Evolutionary conservation across 768 basidiomycete species (phyloP).

Genomic region (Nevesoporus exiguus): DNA sequence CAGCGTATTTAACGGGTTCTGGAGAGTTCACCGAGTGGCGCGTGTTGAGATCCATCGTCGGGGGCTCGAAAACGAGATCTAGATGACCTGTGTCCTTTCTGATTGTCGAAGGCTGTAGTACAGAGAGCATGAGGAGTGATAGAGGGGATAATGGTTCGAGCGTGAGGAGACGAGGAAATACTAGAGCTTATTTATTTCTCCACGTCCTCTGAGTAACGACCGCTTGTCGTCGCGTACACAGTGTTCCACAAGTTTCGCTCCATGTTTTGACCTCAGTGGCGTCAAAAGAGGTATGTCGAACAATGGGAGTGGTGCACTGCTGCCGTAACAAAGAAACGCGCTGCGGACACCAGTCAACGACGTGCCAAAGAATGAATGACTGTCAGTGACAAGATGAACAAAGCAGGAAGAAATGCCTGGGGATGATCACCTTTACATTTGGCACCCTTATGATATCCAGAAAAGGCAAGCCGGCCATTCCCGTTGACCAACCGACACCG

Average conservation of each 20-base stretch:
- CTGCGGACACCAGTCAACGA: constrained; percentile 5
- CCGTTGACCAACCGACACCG: constrained; percentile 10
- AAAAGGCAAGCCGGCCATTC: constrained; percentile 16
- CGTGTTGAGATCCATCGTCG: constrained; percentile 4
- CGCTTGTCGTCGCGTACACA: constrained; percentile 9
- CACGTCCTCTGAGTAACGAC: constrained; percentile 3
- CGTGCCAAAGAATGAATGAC: not conserved
- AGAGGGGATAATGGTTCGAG: not conserved
- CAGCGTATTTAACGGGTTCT: constrained; percentile 5
- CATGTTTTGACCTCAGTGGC: constrained; percentile 21
- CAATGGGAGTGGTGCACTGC: constrained; percentile 20
- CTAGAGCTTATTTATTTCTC: constrained; percentile 18
- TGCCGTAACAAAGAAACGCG: constrained; percentile 15
- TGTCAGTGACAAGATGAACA: constrained; percentile 21
- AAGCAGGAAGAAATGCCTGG: constrained; percentile 13
- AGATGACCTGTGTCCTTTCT: not conserved
- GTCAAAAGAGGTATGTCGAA: constrained; percentile 4
- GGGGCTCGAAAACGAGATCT: not conserved
- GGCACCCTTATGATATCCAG: constrained; percentile 1
- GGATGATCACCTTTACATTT: constrained; percentile 4
- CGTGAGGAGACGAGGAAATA: not conserved
- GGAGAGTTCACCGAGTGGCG: constrained; percentile 10
- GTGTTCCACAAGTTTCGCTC: not conserved
- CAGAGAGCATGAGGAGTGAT: constrained; percentile 6
- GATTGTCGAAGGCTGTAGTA: not conserved